Percentiles rank a stretch among this genome's conserved stretches.
Conservation (phyloP, 768 basidiomycete genomes). For the Paxillus rubicundulus region DNA sequence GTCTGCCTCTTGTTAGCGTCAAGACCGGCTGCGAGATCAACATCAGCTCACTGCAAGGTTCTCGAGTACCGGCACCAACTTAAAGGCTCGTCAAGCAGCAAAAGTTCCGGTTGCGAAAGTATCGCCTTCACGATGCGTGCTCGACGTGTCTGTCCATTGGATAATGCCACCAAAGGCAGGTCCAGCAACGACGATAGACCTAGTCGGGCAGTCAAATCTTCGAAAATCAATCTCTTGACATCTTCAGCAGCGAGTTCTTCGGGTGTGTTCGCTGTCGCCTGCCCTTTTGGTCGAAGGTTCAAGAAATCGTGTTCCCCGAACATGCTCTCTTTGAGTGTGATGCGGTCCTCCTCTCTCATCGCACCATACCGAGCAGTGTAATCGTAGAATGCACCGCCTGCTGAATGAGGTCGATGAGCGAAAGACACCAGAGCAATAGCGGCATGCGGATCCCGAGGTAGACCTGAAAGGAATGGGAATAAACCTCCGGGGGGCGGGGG, state of each 20-base stretch:
- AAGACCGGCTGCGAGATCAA: conserved; percentile 61
- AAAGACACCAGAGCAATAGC: conserved; percentile 63
- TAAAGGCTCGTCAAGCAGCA: conserved; percentile 90
- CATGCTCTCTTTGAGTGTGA: conserved; percentile 73
- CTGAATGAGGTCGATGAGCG: conserved; percentile 53
- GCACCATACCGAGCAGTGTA: conserved; percentile 92
- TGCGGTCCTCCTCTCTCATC: conserved; percentile 77
- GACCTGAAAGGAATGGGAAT: conserved; percentile 66
- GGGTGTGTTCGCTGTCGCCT: conserved; percentile 16
- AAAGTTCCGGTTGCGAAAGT: conserved; percentile 62
- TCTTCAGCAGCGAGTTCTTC: conserved; percentile 26
- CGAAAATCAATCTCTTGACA: conserved; percentile 40
- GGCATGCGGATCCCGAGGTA: conserved; percentile 45
- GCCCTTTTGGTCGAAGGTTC: conserved; percentile 26
- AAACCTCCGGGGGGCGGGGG: conserved; percentile 62
- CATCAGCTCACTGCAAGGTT: neutral
- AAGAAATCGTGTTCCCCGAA: conserved; percentile 48
- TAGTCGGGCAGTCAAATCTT: conserved; percentile 53
- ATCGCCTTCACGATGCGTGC: conserved; percentile 82
- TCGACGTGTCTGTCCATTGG: conserved; percentile 88
- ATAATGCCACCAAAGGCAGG: conserved; percentile 78
- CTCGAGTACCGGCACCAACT: conserved; percentile 45
- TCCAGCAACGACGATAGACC: conserved; percentile 66
- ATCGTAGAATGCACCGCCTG: conserved; percentile 81
- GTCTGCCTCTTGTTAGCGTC: conserved; percentile 59